These are phyloP conservation scores for Dillenia turbinata DNA, from an alignment of 164 flowering plant genomes.

Conservation along the genomic window DNA sequence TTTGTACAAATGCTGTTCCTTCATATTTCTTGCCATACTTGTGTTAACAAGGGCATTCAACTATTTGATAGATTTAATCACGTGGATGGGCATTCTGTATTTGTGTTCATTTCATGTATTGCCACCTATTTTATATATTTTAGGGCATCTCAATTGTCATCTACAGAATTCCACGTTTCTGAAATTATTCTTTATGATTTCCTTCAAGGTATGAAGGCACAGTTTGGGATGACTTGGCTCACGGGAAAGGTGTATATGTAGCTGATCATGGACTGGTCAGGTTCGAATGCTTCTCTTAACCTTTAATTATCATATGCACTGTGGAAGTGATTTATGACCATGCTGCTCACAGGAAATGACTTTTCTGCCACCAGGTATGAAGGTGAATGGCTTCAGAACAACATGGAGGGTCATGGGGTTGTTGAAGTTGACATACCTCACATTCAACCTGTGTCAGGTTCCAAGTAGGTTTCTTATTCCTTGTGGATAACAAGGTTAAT, in stretches of 20 bases:
- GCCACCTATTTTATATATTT: too few relatives aligned
- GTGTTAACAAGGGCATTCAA: too few relatives aligned
- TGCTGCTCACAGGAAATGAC: not conserved
- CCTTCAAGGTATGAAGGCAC: constrained; percentile 88
- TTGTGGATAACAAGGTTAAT: not conserved
- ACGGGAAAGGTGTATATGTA: constrained; percentile 88
- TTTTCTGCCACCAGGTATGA: constrained; percentile 62
- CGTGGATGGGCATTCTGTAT: too few relatives aligned
- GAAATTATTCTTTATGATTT: not conserved
- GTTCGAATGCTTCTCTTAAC: constrained; percentile 26
- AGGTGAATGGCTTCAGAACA: constrained; percentile 95
- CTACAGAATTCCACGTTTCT: too few relatives aligned
- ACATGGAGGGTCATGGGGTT: constrained; percentile 95
- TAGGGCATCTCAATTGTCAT: too few relatives aligned
- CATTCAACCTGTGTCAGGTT: constrained; percentile 83
- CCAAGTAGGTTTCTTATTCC: constrained; percentile 58
- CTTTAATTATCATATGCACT: too few relatives aligned
- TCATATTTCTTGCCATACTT: too few relatives aligned
- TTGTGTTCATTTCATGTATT: too few relatives aligned
- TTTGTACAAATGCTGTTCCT: too few relatives aligned
- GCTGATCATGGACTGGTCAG: constrained; percentile 80
- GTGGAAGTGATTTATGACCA: too few relatives aligned
- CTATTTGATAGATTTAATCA: too few relatives aligned
- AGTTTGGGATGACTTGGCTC: constrained; percentile 95
- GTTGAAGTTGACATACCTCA: constrained; percentile 89